Base-by-base conservation (phyloP, 2,329 filamentous ascomycete genomes). In the Sphaerulina populicola region DNA sequence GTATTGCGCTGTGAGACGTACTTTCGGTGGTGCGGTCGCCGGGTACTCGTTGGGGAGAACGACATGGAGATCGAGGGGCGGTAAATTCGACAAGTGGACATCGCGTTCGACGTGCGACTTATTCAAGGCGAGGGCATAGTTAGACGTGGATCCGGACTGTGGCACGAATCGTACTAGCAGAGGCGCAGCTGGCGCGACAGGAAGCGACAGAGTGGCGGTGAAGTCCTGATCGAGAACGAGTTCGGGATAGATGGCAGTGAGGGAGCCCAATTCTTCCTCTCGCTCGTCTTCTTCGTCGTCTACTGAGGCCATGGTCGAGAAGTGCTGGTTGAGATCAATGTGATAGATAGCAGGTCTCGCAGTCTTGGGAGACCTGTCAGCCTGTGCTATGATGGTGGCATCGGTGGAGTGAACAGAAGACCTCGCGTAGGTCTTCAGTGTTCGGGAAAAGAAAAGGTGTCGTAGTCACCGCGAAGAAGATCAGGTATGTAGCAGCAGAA, bases 171-270 rank as follows among this genome's bases (percentile, higher is more conserved):
- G 63, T 14, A 65, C 54, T 11, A 68, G 68, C n/a, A 81, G 67
- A 6, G 79, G 77, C 46, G 69, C 68, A 7, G 73, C 66, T 3
- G 79, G 79, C 27, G 76, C 70, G 27, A 83, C 76, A 5, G 75
- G 71, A 14, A 84, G 64, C 18, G 80, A 74, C 43, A 84, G 70
- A 4, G 70, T 72, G 1, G 77, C 78, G 49, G 68, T 66, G 60
- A 75, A 78, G 7, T 61, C 59, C 7, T 72, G 61, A 47, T 80
- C 72, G 52, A 77, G 64, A 30, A 69, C 66, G 14, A 83, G 73
- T 66, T 84, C 80, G 1, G 80, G 80, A 53, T 74, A 84, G 51
- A 84, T 84, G 44, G 80, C 79, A 40, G 74, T 71, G 51, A 84
- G 74, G 21, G 79, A 75, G 8, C 72, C 74, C 42, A 83, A 69